These are phyloP conservation scores for Zancudomyces culisetae DNA, from an alignment of 371 early-diverging fungal genomes.

Conservation along the genomic window DNA sequence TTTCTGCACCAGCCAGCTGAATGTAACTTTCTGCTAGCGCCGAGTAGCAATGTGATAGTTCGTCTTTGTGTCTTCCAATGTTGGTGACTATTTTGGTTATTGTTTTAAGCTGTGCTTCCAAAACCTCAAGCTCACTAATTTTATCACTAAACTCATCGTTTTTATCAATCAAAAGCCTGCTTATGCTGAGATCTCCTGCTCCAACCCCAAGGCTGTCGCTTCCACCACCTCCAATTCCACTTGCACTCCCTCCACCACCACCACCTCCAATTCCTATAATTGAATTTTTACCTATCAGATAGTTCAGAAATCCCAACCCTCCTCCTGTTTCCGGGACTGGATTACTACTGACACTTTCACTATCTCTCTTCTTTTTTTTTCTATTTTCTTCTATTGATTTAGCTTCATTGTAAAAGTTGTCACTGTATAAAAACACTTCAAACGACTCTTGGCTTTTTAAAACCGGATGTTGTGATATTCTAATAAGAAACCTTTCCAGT, in stretches of 20 bases:
- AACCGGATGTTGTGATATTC: conserved; percentile 65
- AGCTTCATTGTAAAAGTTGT: no score
- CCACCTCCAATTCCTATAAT: conserved; percentile 20
- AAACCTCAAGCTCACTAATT: conserved; percentile 50
- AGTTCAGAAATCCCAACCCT: no score
- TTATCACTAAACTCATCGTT: conserved; percentile 62
- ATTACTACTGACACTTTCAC: no score
- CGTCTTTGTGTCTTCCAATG: conserved; percentile 55
- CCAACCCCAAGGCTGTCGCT: conserved; percentile 27
- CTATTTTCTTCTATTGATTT: no score
- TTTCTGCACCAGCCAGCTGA: conserved; percentile 23
- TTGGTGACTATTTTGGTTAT: conserved; percentile 63
- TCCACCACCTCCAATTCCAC: conserved; percentile 33
- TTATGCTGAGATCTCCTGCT: no score
- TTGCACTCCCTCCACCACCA: conserved; percentile 21
- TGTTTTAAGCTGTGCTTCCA: conserved; percentile 67
- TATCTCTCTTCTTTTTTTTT: no score
- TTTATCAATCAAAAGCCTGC: conserved; percentile 12
- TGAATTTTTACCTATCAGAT: no score
- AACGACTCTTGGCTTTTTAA: conserved; percentile 68
- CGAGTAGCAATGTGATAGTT: conserved; percentile 47
- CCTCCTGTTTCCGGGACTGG: no score
- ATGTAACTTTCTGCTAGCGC: conserved; percentile 74
- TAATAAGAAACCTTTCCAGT: conserved; percentile 61
- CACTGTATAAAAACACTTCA: conserved; percentile 72